These are phyloP conservation scores for Ogataea methanolica DNA, from an alignment of 805 yeast species.

Conservation along the genomic window DNA sequence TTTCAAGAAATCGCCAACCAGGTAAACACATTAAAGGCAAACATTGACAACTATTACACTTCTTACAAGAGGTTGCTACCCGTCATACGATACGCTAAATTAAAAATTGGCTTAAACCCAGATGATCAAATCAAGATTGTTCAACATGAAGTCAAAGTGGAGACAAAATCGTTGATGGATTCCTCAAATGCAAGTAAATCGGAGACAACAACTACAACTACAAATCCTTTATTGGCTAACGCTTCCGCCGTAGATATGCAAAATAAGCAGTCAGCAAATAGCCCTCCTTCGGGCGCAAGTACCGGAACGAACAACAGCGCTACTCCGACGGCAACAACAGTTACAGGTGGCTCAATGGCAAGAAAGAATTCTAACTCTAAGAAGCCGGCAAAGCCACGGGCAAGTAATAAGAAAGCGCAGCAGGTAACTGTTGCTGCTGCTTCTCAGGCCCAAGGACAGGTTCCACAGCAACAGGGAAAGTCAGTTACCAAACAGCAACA, in stretches of 20 bases:
- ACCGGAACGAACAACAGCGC: background rate
- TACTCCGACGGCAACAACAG: background rate
- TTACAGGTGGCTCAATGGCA: background rate
- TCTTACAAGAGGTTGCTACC: constrained; percentile 45
- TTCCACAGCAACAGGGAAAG: background rate
- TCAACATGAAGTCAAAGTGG: constrained; percentile 23
- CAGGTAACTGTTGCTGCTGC: constrained; percentile 1
- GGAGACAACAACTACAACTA: background rate
- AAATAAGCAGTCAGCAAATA: no score
- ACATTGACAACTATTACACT: constrained; percentile 38
- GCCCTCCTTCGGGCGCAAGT: background rate
- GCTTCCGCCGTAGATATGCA: no score
- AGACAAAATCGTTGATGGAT: constrained; percentile 11
- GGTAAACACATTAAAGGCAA: constrained; percentile 31
- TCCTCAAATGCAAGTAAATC: constrained; percentile 3
- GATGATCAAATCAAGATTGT: constrained; percentile 35
- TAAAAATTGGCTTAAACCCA: constrained; percentile 45
- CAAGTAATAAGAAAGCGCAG: constrained; percentile 6
- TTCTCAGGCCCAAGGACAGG: background rate
- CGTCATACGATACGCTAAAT: constrained; percentile 45
- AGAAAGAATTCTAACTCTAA: constrained; percentile 3
- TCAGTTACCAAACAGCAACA: background rate
- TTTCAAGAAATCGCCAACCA: constrained; percentile 33
- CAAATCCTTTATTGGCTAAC: no score
- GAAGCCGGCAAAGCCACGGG: constrained; percentile 7